Evolutionary conservation across 164 flowering plant species (phyloP), one percentile per base, ranked within the genome.

Genomic region (Stephania japonica): DNA sequence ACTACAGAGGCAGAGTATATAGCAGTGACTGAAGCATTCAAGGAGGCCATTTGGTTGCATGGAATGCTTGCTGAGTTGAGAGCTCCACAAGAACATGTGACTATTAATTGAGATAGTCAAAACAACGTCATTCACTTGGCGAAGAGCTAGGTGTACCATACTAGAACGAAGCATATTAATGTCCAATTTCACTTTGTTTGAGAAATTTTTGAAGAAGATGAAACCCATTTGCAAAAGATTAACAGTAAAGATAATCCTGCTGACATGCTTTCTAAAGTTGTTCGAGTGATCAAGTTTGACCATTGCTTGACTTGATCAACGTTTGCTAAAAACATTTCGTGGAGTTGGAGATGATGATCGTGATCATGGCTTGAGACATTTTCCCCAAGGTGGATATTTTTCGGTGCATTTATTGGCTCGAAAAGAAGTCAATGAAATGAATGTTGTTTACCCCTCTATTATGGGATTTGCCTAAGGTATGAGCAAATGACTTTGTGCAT

Each of bases 301-400:
- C 50, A 62, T 62, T 71, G 67, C 13, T 41, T 71, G 12, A 26
- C 70, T 65, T 71, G 73, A 75, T 61, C 14, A 44, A 27, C 71
- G 12, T 18, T 32, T 32, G 38, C 38, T 32, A 32, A 32, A 32
- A 32, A 32, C 38, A 2, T 32, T 32, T 32, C 38, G 38, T 32
- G 38, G 38, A 32, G n/a, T 32, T 32, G 38, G 4, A 32, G 38
- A 32, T 32, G 38, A 32, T 32, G 38, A 0, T 32, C 4, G 38
- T 32, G 38, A 32, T 32, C 4, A 4, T 32, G 38, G 38, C 38
- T 32, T 32, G 38, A 32, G 38, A 32, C 38, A 32, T 32, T 32
- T 4, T 32, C 38, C 3, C 38, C 38, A 32, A 32, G 38, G 38
- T 32, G 38, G 38, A 32, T 2, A 32, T 32, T 32, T 1, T 4